Evolutionary conservation across 768 basidiomycete species (phyloP).

Genomic region (Boletus rufocinnamomeus): DNA sequence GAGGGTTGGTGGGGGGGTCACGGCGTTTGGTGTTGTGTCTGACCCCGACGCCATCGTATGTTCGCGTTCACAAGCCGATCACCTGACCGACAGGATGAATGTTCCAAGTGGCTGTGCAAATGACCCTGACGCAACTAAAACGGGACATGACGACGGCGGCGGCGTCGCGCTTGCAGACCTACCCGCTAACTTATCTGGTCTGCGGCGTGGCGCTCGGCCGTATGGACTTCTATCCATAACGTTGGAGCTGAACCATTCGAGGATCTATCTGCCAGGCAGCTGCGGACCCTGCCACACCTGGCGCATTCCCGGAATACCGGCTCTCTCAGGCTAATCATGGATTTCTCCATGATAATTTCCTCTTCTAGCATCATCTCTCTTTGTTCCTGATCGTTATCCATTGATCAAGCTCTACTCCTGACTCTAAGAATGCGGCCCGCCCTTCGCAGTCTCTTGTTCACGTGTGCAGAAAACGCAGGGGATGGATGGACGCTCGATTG

Average conservation of each 20-base stretch:
- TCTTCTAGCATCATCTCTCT: constrained; percentile 2
- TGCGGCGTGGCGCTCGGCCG: constrained; percentile 15
- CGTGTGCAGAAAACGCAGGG: too few species aligned
- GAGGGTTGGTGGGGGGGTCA: constrained; percentile 29
- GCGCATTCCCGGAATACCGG: not conserved
- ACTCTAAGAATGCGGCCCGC: not conserved
- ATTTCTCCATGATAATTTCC: not conserved
- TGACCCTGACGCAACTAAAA: not conserved
- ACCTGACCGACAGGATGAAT: not conserved
- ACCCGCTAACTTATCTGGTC: not conserved
- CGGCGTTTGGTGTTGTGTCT: constrained; percentile 2
- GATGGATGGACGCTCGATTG: too few species aligned
- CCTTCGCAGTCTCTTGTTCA: not conserved
- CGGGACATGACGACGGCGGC: not conserved
- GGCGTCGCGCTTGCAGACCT: not conserved
- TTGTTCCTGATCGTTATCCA: not conserved
- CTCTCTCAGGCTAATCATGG: not conserved
- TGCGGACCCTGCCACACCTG: not conserved
- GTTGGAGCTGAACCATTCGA: not conserved
- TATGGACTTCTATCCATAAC: not conserved
- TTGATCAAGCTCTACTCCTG: too few species aligned
- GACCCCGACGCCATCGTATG: constrained; percentile 8
- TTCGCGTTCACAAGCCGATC: too few species aligned
- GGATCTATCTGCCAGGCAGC: not conserved
- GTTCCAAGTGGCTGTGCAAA: constrained; percentile 23